phyloP scores from a whole-genome alignment of 495 filamentous ascomycete genomes.

The Aspergillus bridgeri region DNA sequence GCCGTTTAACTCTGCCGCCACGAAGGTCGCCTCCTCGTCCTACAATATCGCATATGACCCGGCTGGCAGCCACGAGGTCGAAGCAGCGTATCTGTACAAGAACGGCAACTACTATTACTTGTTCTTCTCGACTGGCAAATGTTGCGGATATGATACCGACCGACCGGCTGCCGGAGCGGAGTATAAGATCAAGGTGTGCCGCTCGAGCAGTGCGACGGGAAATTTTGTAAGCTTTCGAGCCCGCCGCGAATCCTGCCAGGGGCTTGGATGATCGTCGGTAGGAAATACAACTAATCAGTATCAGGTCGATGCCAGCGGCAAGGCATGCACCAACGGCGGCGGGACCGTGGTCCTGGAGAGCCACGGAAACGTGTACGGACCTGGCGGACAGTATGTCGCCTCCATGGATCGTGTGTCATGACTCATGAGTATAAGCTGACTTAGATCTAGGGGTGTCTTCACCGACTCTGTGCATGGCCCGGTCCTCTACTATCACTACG shows the following conservation, averaged over 20 bases:
- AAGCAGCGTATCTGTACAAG: conserved; percentile 59
- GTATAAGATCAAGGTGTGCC: conserved; percentile 69
- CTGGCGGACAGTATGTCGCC: conserved; percentile 60
- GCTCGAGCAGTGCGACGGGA: conserved; percentile 52
- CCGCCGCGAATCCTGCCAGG: too few relatives aligned
- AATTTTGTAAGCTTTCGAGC: conserved; percentile 49
- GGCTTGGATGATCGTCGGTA: too few relatives aligned
- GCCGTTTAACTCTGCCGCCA: conserved; percentile 48
- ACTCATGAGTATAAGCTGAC: conserved; percentile 12
- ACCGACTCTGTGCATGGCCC: conserved; percentile 45
- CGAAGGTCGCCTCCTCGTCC: conserved; percentile 29
- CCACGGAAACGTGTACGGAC: conserved; percentile 65
- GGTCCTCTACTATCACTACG: conserved; percentile 71
- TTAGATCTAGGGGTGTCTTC: conserved; percentile 39
- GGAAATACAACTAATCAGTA: not conserved
- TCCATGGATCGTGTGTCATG: too few relatives aligned
- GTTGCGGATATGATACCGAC: conserved; percentile 57
- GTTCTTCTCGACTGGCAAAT: conserved; percentile 63
- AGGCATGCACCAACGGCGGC: conserved; percentile 55
- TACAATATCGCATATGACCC: conserved; percentile 55
- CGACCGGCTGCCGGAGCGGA: conserved; percentile 57
- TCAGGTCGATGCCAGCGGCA: conserved; percentile 54
- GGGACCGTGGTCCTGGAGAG: conserved; percentile 62
- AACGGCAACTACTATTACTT: conserved; percentile 63
- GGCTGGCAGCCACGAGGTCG: conserved; percentile 50